Base-by-base conservation (phyloP, 768 basidiomycete genomes). In the Kockovaella imperatae region DNA sequence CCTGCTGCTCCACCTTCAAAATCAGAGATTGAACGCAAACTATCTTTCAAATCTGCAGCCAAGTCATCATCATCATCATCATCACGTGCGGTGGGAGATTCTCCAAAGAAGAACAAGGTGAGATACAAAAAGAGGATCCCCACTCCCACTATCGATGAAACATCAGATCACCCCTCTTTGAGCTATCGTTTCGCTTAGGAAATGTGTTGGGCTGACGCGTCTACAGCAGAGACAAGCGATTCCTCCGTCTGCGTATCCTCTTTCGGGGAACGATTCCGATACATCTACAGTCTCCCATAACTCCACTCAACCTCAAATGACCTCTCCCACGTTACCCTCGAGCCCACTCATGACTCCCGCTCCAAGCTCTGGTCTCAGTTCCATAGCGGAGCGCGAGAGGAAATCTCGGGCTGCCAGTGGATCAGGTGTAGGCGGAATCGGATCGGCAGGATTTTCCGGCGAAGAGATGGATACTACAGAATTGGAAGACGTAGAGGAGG, bases 401-500 rank as follows among this genome's bases (percentile, higher is more conserved):
- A 38, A 32, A 23, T 42, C 39, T 11, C n/a, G 28, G 31, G 41
- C 10, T 13, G 6, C 28, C 7, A 10, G 10, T 32, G 31, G 31
- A 32, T n/a, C n/a, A n/a, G n/a, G n/a, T n/a, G n/a, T n/a, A n/a
- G n/a, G n/a, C n/a, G n/a, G n/a, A n/a, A n/a, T n/a, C n/a, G 39
- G 32, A 18, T 26, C 30, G 49, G 23, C 26, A n/a, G n/a, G n/a
- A n/a, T n/a, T n/a, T n/a, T n/a, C n/a, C n/a, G 56, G 48, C n/a
- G 58, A 50, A 14, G n/a, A 52, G 13, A 10, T 47, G 15, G 57
- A 50, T 14, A 61, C 62, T 28, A 47, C 52, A 36, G 64, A 61
- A 18, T 41, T 62, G 35, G 62, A 64, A 23, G 57, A 67, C 28
- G 57, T 56, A 18, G 60, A 82, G 49, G 83, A 64, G 26, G 47